Conservation (phyloP, 805 yeast species). For the Hermanozyma aechmeae region DNA sequence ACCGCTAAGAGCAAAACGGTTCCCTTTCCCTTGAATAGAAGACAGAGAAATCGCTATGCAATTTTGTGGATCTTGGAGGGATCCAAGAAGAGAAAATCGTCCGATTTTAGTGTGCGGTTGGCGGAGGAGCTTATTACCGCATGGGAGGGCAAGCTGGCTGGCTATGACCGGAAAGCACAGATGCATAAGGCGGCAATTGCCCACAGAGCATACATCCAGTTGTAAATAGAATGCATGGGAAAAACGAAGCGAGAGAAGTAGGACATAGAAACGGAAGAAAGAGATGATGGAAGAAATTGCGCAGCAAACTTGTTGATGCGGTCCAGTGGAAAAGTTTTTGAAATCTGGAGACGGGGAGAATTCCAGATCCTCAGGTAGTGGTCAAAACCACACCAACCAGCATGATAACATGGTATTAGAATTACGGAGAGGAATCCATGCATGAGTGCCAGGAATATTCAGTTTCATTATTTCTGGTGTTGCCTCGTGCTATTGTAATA, state of each 20-base stretch:
- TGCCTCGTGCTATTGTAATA: not conserved
- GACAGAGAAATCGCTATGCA: slow-evolving; percentile 81
- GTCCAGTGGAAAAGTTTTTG: too few species aligned
- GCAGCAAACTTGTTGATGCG: too few species aligned
- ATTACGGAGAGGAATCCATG: too few species aligned
- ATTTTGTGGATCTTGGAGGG: slow-evolving; percentile 88
- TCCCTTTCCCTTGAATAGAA: slow-evolving; percentile 74
- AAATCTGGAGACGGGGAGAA: too few species aligned
- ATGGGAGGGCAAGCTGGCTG: slow-evolving; percentile 66
- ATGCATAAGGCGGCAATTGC: slow-evolving; percentile 83
- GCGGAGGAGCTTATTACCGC: slow-evolving; percentile 85
- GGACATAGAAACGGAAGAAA: too few species aligned
- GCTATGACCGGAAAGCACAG: slow-evolving; percentile 73
- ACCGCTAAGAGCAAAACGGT: slow-evolving; percentile 74
- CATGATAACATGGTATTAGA: too few species aligned
- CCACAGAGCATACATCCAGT: slow-evolving; percentile 70
- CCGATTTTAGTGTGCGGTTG: slow-evolving; percentile 77
- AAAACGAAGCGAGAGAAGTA: too few species aligned
- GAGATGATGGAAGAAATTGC: too few species aligned
- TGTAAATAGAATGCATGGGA: too few species aligned
- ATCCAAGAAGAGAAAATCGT: slow-evolving; percentile 66
- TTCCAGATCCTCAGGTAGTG: too few species aligned
- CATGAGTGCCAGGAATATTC: not conserved
- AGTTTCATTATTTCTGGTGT: not conserved
- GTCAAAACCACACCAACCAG: too few species aligned